These are phyloP conservation scores for Cladosporium cucumerinum DNA, from an alignment of 2,329 filamentous ascomycete genomes.

Conservation along the genomic window DNA sequence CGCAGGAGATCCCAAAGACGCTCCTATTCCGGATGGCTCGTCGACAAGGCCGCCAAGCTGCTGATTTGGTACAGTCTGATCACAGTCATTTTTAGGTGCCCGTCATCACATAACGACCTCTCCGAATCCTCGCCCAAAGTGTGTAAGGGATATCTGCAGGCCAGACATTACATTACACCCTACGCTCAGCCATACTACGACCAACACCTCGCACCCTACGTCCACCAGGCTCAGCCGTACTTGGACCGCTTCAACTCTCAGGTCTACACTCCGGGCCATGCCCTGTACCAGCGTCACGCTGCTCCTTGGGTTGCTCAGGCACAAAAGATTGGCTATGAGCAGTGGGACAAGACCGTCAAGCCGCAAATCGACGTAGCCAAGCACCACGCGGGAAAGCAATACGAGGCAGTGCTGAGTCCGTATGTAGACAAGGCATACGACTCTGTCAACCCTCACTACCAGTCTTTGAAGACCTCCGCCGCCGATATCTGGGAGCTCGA, in stretches of 20 bases:
- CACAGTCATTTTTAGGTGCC: constrained; percentile 79
- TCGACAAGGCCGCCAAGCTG: constrained; percentile 49
- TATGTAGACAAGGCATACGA: constrained; percentile 63
- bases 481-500: constrained; percentile 68
- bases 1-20: constrained; percentile 18
- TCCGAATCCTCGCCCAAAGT: constrained; percentile 68
- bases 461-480: constrained; percentile 59
- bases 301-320: constrained; percentile 69
- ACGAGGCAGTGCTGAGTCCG: constrained; percentile 68
- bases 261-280: constrained; percentile 66
- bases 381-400: constrained; percentile 59
- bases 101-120: constrained; percentile 64
- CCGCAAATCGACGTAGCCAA: constrained; percentile 70
- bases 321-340: constrained; percentile 61
- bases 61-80: constrained; percentile 82
- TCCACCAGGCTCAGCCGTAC: constrained; percentile 74
- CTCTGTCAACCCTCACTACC: constrained; percentile 68
- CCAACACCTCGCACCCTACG: constrained; percentile 76
- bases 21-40: constrained; percentile 25
- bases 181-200: constrained; percentile 84
- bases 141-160: constrained; percentile 76
- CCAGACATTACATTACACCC: constrained; percentile 64
- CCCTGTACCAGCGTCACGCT: constrained; percentile 64
- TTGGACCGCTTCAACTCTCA: constrained; percentile 53
- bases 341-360: constrained; percentile 76